A percentile compares a stretch with the other conserved stretches of the same genome.
Evolutionary conservation across 1,284 basidiomycete species (phyloP).

Genomic region (Earliella scabrosa): DNA sequence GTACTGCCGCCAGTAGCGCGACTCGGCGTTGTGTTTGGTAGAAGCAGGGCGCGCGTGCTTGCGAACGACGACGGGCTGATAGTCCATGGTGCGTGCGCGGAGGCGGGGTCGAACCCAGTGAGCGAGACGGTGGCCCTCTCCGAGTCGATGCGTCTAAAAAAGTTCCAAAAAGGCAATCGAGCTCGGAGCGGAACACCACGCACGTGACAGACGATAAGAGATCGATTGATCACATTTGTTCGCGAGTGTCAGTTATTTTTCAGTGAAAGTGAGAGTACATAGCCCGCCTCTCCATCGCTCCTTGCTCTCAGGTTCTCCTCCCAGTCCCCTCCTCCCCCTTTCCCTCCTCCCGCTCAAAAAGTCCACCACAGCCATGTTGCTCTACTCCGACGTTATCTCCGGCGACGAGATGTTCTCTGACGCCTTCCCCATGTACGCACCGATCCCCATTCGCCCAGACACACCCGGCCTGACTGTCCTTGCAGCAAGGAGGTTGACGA

Average conservation of each 20-base stretch:
- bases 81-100: slow-evolving; percentile 69
- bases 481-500: slow-evolving; percentile 82
- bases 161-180: slow-evolving; percentile 29
- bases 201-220: slow-evolving; percentile 37
- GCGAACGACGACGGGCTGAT: slow-evolving; percentile 74
- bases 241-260: slow-evolving; percentile 26
- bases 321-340: slow-evolving; percentile 24
- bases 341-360: slow-evolving; percentile 24
- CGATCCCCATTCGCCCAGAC: not conserved
- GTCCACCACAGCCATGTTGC: slow-evolving; percentile 71
- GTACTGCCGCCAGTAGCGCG: slow-evolving; percentile 81
- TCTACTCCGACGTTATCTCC: slow-evolving; percentile 78
- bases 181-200: slow-evolving; percentile 17
- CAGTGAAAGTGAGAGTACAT: slow-evolving; percentile 28
- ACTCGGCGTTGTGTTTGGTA: slow-evolving; percentile 70
- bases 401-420: slow-evolving; percentile 96
- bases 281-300: slow-evolving; percentile 20
- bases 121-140: not conserved
- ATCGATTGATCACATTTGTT: slow-evolving; percentile 32
- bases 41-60: slow-evolving; percentile 58
- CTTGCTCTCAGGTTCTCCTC: slow-evolving; percentile 31
- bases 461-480: slow-evolving; percentile 17
- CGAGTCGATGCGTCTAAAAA: slow-evolving; percentile 8
- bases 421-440: slow-evolving; percentile 82
- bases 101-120: not conserved